Evolutionary conservation across 352 stramenopile genomes (phyloP).

Genomic region (Aphanomyces euteiches): DNA sequence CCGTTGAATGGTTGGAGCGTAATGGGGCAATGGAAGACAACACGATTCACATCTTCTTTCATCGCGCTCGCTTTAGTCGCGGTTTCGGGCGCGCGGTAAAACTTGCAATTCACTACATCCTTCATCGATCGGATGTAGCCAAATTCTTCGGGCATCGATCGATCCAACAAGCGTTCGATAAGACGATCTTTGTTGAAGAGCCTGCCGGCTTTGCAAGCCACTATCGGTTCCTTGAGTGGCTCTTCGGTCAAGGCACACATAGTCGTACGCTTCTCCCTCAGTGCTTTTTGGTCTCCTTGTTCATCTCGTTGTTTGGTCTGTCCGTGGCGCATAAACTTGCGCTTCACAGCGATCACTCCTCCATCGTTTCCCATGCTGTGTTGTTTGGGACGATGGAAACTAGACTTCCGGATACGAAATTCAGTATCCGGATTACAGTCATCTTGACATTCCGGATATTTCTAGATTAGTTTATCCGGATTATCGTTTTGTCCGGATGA

Average conservation of each 20-base stretch:
- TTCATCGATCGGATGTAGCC: slow-evolving; percentile 82
- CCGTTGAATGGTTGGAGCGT: slow-evolving; percentile 87
- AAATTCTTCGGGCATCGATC: slow-evolving; percentile 67
- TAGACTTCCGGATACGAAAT: background rate
- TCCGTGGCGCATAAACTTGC: slow-evolving; percentile 90
- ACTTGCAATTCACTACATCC: slow-evolving; percentile 76
- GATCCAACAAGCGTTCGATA: slow-evolving; percentile 76
- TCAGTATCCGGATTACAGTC: slow-evolving; percentile 4
- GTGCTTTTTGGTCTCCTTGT: slow-evolving; percentile 56
- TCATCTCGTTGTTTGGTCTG: slow-evolving; percentile 69
- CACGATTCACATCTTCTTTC: background rate
- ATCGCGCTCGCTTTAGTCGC: slow-evolving; percentile 8
- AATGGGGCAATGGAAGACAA: slow-evolving; percentile 63
- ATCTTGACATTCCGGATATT: too few species aligned
- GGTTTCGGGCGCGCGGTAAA: slow-evolving; percentile 36
- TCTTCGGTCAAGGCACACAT: slow-evolving; percentile 84
- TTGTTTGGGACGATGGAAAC: background rate
- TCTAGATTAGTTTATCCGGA: background rate
- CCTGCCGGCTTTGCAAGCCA: slow-evolving; percentile 85
- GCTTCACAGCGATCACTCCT: slow-evolving; percentile 91
- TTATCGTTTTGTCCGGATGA: background rate
- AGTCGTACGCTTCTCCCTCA: slow-evolving; percentile 52
- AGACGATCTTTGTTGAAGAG: slow-evolving; percentile 91
- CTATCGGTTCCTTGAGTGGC: slow-evolving; percentile 74
- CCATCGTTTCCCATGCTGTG: slow-evolving; percentile 88